A percentile compares a stretch with the other conserved stretches of the same genome.
phyloP scores from a whole-genome alignment of 2,329 filamentous ascomycete species.

The Apiospora rasikravindrae region DNA sequence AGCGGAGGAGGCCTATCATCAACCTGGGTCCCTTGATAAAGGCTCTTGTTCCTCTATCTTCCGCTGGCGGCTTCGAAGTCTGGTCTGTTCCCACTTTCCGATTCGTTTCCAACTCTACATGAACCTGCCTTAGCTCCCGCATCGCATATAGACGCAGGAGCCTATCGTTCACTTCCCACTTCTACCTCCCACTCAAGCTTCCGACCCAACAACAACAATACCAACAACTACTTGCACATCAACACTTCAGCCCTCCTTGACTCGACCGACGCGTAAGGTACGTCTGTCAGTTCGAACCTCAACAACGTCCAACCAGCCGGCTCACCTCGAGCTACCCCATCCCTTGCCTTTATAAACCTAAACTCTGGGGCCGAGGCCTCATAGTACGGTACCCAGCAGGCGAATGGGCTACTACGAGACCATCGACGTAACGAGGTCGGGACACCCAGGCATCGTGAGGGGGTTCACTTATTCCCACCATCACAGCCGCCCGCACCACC shows the following conservation, averaged over 20 bases:
- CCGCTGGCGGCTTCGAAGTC: constrained; percentile 23
- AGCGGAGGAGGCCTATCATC: constrained; percentile 35
- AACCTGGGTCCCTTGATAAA: constrained; percentile 33
- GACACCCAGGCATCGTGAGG: constrained; percentile 28
- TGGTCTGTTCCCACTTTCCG: constrained; percentile 28
- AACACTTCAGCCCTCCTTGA: background rate
- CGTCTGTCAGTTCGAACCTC: constrained; percentile 1
- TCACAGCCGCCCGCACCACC: constrained; percentile 22
- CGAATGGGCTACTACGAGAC: constrained; percentile 16
- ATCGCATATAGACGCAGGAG: constrained; percentile 28
- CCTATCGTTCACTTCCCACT: constrained; percentile 21
- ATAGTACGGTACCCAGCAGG: constrained; percentile 17
- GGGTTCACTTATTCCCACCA: constrained; percentile 32
- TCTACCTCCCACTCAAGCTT: constrained; percentile 25
- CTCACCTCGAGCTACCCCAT: background rate
- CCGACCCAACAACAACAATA: background rate
- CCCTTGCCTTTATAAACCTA: background rate
- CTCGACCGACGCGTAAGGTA: constrained; percentile 24
- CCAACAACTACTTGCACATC: background rate
- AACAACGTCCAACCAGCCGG: background rate
- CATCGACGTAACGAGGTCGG: constrained; percentile 27
- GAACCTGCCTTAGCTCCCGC: constrained; percentile 31
- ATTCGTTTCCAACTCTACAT: constrained; percentile 30
- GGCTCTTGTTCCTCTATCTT: constrained; percentile 26
- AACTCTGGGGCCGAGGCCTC: constrained; percentile 10